Evolutionary conservation across 805 yeast genomes (phyloP), one percentile per base, ranked within the genome.

Genomic region (Wickerhamiella spandovensis): DNA sequence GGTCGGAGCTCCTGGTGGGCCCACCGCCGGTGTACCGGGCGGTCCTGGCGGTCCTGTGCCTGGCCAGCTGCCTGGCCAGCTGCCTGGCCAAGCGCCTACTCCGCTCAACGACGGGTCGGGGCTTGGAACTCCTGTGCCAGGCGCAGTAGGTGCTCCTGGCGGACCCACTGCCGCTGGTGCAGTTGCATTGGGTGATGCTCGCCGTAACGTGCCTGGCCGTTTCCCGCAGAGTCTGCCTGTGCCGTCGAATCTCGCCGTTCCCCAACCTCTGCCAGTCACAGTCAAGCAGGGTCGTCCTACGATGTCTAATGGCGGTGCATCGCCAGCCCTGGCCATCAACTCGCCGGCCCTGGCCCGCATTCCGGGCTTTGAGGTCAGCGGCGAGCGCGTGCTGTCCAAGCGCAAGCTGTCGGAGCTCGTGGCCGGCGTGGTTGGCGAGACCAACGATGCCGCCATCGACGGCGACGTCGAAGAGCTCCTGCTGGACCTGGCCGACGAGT

Each of bases 401-500:
- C 73, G 98, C 48, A 92, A 92, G 64, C 72, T 92, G 56, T 76
- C 84, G 55, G 98, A 92, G 63, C 72, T 92, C 53, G 92, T 92
- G 6, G 78, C 80, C 61, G 78, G 85, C 1, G 84, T 68, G 1
- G 60, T 64, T 17, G 72, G 72, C 21, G 96, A 95, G 42, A 97
- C 90, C 62, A 84, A 90, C 17, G 95, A 88, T 59, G 81, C 95
- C 5, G 75, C 76, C 4, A 84, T 92, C 51, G 98, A 90, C 65
- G 97, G 97, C 24, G 97, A 92, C 66, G 74, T 89, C 54, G 96
- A 89, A 65, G 97, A 90, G 58, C 69, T 92, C 39, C 68, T 92
- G 35, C 71, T 92, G 43, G 98, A 92, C 65, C 69, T 92, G 46
- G 97, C 98, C 0, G 99, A 92, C 66, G 97, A 92, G 62, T 92